Conservation (phyloP, 2,329 filamentous ascomycete species). For the Verticillium zaregamsianum region DNA sequence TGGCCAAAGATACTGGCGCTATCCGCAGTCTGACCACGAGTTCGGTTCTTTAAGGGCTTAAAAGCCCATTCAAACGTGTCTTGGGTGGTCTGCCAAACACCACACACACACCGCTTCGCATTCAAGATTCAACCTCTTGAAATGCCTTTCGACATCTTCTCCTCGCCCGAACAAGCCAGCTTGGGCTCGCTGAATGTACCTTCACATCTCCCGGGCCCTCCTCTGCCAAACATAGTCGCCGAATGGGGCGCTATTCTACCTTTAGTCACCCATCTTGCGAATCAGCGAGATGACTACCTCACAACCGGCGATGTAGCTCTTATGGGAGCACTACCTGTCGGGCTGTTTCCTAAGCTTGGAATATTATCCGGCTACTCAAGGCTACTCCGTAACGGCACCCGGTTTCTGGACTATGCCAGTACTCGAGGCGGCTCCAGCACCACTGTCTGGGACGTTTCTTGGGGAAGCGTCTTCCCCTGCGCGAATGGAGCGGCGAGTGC, state of each 20-base stretch:
- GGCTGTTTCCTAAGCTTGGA: not conserved
- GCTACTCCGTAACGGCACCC: not conserved
- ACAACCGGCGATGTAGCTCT: not conserved
- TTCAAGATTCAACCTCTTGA: too few species aligned
- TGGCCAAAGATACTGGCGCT: too few species aligned
- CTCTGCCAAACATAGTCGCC: not conserved
- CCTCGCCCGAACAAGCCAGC: not conserved
- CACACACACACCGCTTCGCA: not conserved
- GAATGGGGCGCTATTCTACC: not conserved
- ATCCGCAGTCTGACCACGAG: too few species aligned
- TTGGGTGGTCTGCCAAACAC: not conserved
- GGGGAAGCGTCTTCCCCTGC: constrained; percentile 20
- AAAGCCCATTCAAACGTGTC: not conserved
- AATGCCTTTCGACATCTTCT: not conserved
- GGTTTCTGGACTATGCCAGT: constrained; percentile 2
- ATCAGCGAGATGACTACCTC: not conserved
- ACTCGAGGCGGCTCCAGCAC: constrained; percentile 6
- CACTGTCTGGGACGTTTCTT: constrained; percentile 19
- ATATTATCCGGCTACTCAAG: not conserved
- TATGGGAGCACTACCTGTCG: not conserved
- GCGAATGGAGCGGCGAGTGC: constrained; percentile 18
- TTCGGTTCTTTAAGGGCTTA: too few species aligned
- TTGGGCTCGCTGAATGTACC: not conserved
- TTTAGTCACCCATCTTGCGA: not conserved
- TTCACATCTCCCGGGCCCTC: not conserved